phyloP scores from a whole-genome alignment of 371 early-diverging fungal species.

The Neoconidiobolus thromboides region DNA sequence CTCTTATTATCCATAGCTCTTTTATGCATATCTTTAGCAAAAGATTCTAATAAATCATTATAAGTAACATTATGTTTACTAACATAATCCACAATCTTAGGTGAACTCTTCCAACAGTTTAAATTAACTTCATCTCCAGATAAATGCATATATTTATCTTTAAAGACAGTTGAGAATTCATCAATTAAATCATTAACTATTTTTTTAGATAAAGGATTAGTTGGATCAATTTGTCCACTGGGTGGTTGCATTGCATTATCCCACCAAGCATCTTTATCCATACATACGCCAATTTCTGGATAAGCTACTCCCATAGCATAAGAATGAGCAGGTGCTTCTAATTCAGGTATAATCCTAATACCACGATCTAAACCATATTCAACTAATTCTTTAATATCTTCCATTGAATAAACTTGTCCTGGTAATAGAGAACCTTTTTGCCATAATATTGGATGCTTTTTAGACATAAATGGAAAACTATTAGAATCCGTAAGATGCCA shows the following conservation, averaged over 20 bases:
- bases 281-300: conserved; percentile 23
- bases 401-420: conserved; percentile 41
- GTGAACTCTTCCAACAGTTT: conserved; percentile 28
- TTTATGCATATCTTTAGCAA: conserved; percentile 11
- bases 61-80: conserved; percentile 5
- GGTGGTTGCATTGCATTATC: conserved; percentile 35
- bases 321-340: conserved; percentile 66
- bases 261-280: conserved; percentile 16
- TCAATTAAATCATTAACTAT: conserved; percentile 36
- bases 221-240: conserved; percentile 50
- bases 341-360: conserved; percentile 53
- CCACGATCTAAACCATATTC: conserved; percentile 39
- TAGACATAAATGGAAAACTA: conserved; percentile 43
- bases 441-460: conserved; percentile 35
- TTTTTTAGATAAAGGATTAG: conserved; percentile 24
- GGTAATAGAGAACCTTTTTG: conserved; percentile 24
- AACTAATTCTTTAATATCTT: conserved; percentile 36
- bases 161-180: conserved; percentile 34
- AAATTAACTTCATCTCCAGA: conserved; percentile 59
- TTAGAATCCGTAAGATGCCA: conserved; percentile 69
- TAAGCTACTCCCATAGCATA: conserved; percentile 14
- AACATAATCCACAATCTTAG: conserved; percentile 5
- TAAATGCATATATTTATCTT: conserved; percentile 47
- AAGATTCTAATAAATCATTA: conserved; percentile 10
- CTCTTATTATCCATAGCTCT: conserved; percentile 16